Evolutionary conservation across 352 stramenopile species (phyloP), one percentile per base, ranked within the genome.

Genomic region (Phytophthora uliginosa): DNA sequence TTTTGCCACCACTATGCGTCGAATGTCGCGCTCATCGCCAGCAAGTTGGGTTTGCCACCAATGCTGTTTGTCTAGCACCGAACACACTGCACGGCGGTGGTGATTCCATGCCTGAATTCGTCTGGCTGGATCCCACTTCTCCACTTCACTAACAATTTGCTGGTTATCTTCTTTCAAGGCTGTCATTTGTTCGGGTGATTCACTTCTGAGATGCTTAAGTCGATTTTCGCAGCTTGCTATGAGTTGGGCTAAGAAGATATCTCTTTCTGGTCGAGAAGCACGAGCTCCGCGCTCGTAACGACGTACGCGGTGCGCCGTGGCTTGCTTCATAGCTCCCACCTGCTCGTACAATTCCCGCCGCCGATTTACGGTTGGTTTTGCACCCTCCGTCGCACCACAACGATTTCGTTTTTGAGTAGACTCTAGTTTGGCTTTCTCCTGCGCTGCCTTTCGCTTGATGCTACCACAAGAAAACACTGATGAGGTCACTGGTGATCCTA

Each of bases 11-110:
- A 78, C 56, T 18, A 88, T 64, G 4, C 33, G 59, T 1, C 84
- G 81, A 60, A 92, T 92, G n/a, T 92, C 84, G 0, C 71, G 68
- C 24, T 74, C 58, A 10, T 73, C 40, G 6, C 83, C 80, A n/a
- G 78, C 84, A 60, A 94, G 51, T 15, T 66, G 73, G 7, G 83
- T 91, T 42, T 89, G 70, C 66, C 76, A 89, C 84, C 84, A 92
- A 54, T 83, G 64, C 0, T 62, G 42, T 26, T 85, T 85, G 10
- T 70, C 51, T 20, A 83, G 45, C 9, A 84, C 71, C 38, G 73
- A 74, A 4, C 73, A 52, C 1, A 94, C 42, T 6, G 77, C 60
- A 7, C 63, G 58, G 13, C 59, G 54, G 50, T 94, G 86, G 38
- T 76, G 57, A 12, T 73, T 65, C 84, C 82, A 93, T 0, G 83